Conservation (phyloP, 495 filamentous ascomycete species). For the Letharia lupina region DNA sequence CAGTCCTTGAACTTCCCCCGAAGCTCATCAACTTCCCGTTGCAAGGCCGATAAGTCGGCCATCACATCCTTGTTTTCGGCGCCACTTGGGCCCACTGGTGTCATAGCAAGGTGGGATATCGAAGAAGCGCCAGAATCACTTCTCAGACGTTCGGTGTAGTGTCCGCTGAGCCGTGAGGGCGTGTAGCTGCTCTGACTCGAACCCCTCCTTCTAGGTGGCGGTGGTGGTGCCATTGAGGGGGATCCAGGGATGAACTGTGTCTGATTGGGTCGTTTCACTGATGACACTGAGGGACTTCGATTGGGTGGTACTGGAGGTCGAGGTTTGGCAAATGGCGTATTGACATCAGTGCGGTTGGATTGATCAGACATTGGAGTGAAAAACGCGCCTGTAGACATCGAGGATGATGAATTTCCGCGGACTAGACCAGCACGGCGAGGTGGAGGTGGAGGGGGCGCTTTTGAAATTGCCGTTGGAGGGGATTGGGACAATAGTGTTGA, state of each 20-base stretch:
- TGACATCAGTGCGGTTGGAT: constrained; percentile 26
- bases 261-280: constrained; percentile 19
- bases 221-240: constrained; percentile 35
- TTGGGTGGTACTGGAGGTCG: constrained; percentile 33
- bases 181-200: constrained; percentile 44
- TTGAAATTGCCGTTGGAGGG: constrained; percentile 23
- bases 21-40: constrained; percentile 64
- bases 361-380: constrained; percentile 20
- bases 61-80: constrained; percentile 46
- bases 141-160: constrained; percentile 25
- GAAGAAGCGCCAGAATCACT: constrained; percentile 25
- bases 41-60: constrained; percentile 58
- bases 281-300: constrained; percentile 31
- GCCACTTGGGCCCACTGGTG: constrained; percentile 1
- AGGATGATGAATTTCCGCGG: constrained; percentile 30
- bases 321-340: constrained; percentile 19
- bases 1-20: constrained; percentile 41
- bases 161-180: constrained; percentile 25
- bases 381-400: constrained; percentile 22
- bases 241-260: constrained; percentile 21
- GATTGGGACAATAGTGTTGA: constrained; percentile 12
- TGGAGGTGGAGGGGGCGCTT: constrained; percentile 38
- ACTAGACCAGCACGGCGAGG: constrained; percentile 39
- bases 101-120: constrained; percentile 18
- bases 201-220: constrained; percentile 49